These are phyloP conservation scores for Amphibolis antarctica DNA, from an alignment of 106 monocot species.

Conservation along the genomic window DNA sequence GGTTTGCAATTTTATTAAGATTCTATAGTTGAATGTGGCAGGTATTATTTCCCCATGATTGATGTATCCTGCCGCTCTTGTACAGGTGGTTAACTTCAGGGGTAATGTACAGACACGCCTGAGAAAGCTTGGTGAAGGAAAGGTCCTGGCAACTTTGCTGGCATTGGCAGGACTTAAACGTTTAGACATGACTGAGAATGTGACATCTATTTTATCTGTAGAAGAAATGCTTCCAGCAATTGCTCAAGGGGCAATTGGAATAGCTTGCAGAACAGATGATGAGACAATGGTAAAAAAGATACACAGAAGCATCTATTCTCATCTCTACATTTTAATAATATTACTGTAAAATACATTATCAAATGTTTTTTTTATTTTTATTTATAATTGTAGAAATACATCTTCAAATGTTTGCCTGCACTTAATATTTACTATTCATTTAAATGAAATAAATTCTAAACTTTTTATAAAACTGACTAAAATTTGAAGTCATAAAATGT, in stretches of 20 bases:
- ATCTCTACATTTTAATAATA: no score
- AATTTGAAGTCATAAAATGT: no score
- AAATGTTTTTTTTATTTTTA: no score
- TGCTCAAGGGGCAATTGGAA: slow-evolving; percentile 98
- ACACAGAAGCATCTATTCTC: background rate
- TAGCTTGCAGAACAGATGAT: slow-evolving; percentile 90
- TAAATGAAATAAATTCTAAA: no score
- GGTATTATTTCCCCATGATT: background rate
- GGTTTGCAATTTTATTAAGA: no score
- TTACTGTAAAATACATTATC: no score
- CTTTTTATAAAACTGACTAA: no score
- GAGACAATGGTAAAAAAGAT: slow-evolving; percentile 63
- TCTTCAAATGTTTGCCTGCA: no score
- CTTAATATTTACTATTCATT: no score
- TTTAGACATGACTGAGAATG: slow-evolving; percentile 74
- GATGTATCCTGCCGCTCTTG: background rate
- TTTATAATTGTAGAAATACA: no score
- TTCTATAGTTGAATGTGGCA: background rate
- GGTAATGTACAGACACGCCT: slow-evolving; percentile 97
- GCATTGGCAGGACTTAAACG: slow-evolving; percentile 91
- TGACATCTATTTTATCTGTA: slow-evolving; percentile 63
- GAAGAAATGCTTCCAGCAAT: slow-evolving; percentile 99
- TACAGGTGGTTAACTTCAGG: slow-evolving; percentile 90
- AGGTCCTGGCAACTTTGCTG: slow-evolving; percentile 78
- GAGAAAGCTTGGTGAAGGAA: slow-evolving; percentile 79